phyloP scores from a whole-genome alignment of 495 filamentous ascomycete genomes.

The Cercophora newfieldiana region DNA sequence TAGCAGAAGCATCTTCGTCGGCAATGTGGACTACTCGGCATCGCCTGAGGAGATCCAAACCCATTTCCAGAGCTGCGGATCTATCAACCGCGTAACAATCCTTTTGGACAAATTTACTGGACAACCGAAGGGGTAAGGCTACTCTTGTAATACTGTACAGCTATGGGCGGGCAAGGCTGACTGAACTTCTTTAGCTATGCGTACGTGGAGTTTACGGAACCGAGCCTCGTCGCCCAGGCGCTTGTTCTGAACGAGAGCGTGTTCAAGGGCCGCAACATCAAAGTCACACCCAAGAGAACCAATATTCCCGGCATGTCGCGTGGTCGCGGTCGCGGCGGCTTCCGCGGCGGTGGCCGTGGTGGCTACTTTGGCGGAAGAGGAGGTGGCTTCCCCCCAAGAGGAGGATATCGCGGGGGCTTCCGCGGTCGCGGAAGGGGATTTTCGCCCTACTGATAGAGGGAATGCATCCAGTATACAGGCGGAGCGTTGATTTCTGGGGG shows the following conservation, averaged over 20 bases:
- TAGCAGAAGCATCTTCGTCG: slow-evolving; percentile 93
- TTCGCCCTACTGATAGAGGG: slow-evolving; percentile 70
- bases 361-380: slow-evolving; percentile 53
- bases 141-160: background rate
- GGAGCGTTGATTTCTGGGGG: background rate
- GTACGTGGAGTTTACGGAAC: slow-evolving; percentile 98
- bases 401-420: slow-evolving; percentile 80
- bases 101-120: slow-evolving; percentile 97
- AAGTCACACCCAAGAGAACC: slow-evolving; percentile 97
- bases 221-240: slow-evolving; percentile 87
- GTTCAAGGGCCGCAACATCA: slow-evolving; percentile 91
- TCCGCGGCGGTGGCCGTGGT: slow-evolving; percentile 57
- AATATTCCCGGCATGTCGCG: slow-evolving; percentile 91
- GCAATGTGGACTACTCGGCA: slow-evolving; percentile 97
- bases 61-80: slow-evolving; percentile 96
- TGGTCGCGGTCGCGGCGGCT: slow-evolving; percentile 60
- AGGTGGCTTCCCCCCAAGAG: slow-evolving; percentile 64
- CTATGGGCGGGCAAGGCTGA: background rate
- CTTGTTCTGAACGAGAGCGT: slow-evolving; percentile 95
- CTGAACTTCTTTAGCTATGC: slow-evolving; percentile 75
- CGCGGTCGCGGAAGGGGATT: slow-evolving; percentile 77
- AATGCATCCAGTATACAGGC: background rate
- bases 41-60: slow-evolving; percentile 98
- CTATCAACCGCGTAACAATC: slow-evolving; percentile 98
- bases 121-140: slow-evolving; percentile 90